Base-by-base conservation (phyloP, 352 stramenopile species). In the Globisporangium canariense region DNA sequence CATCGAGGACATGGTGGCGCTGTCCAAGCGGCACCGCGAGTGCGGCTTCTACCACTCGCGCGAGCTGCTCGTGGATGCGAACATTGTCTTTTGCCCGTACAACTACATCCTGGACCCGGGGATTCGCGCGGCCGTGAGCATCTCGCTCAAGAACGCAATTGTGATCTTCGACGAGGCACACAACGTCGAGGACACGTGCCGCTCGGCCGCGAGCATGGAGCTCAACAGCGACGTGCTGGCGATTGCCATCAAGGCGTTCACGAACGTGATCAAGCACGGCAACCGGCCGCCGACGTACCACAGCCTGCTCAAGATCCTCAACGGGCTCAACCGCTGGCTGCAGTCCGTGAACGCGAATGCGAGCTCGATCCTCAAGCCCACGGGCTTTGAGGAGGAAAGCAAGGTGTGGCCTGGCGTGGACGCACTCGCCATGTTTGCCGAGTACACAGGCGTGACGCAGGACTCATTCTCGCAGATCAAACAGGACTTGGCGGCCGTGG, bases 61-160 rank as follows among this genome's bases (percentile, higher is more conserved):
- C 46, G 83, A 77, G 14, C 68, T 70, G 40, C 50, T 91, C 13
- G 70, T 71, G 18, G 62, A 80, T 16, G 88, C 88, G 1, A 81
- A 93, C 52, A 89, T 96, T 41, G 75, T 95, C 10, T 95, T 96
- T 52, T 90, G 81, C 38, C 88, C 88, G n/a, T 96, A 96, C 74
- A 96, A 94, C 65, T 96, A 96, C 65, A 60, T 96, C 32, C 64
- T 96, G 41, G 78, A 95, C 58, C 86, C 88, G 38, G 73, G 71
- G 11, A 93, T 96, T 59, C 85, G 88, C 13, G 70, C 76, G 5
- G 75, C 88, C 2, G 76, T 93, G 0, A 71, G 70, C 2, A 93
- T 96, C 57, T 79, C 68, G n/a, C 71, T 94, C 0, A 82, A 90
- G 49, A 71, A 91, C 58, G 67, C 85, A 3, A 91, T 96, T 47